Evolutionary conservation across 306 rosid species (phyloP), one percentile per base, ranked within the genome.

Genomic region (Carpinus fangiana): DNA sequence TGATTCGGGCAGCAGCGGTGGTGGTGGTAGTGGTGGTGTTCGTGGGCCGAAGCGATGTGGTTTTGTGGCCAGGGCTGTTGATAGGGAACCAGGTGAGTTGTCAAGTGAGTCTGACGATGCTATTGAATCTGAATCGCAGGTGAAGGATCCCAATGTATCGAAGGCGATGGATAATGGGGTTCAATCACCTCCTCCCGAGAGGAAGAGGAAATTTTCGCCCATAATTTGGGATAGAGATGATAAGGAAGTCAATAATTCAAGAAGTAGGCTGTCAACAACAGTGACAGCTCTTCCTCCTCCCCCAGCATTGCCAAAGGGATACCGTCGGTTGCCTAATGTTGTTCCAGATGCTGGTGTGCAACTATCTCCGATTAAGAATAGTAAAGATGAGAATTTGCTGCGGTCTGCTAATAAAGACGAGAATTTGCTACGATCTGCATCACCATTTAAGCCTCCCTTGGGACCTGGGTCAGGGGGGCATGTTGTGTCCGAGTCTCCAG

Each of bases 201-300:
- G 82, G 91, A 96, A 96, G 70, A 84, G 98, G 85, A 96, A 96
- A 79, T 96, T 93, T 78, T 93, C 99, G 0, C 97, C 99, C 0
- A 88, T 96, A 9, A 92, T 96, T 60, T 96, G 99, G 98, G 98
- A 96, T 83, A 96, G 85, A 74, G 98, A 91, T 82, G 98, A 89
- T 66, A 90, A 89, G 78, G 89, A 76, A 55, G 86, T 56, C 43
- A 81, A 73, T 77, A 78, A 23, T 68, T 74, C 88, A 13, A 90
- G 84, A 78, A 83, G 73, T 78, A 84, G 86, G 89, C 85, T 77
- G 23, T 20, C 88, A 12, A 74, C 82, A 1, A 75, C 73, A 12
- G 61, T 28, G 72, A 41, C 82, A 26, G 76, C 84, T 50, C 90
- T 84, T 67, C 92, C 88, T 62, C 94, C 87, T 2, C 92, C 87